Conservation (phyloP, 352 stramenopile genomes). For the Pythium phragmiticola region DNA sequence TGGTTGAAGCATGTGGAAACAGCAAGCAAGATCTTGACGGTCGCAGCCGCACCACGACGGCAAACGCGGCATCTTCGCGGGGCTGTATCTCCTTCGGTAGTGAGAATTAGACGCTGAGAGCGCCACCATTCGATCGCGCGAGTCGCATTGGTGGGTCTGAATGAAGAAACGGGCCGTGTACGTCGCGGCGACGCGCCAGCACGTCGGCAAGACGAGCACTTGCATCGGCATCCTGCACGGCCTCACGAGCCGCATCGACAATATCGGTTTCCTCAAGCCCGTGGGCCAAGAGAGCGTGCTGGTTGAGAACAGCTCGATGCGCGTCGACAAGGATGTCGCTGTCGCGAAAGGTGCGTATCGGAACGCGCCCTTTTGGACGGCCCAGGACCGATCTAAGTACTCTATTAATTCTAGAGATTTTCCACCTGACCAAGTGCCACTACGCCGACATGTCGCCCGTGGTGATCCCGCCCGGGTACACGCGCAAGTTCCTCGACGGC, state of each 20-base stretch:
- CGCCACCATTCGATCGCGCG: neutral
- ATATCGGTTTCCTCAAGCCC: constrained; percentile 93
- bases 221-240: constrained; percentile 92
- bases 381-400: constrained; percentile 27
- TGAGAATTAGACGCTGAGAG: neutral
- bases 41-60: neutral
- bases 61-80: neutral
- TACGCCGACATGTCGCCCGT: constrained; percentile 96
- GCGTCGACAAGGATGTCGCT: constrained; percentile 90
- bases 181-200: constrained; percentile 86
- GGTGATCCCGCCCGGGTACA: constrained; percentile 95
- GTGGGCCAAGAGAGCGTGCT: constrained; percentile 92
- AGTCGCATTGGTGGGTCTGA: neutral
- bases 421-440: constrained; percentile 89
- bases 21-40: neutral
- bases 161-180: constrained; percentile 65
- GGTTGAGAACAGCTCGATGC: constrained; percentile 60
- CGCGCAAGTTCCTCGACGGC: constrained; percentile 94
- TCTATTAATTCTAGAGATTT: constrained; percentile 76
- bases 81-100: neutral
- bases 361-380: constrained; percentile 16
- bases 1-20: constrained; percentile 2
- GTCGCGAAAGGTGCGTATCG: constrained; percentile 80
- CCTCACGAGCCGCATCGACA: constrained; percentile 89
- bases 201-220: constrained; percentile 92